phyloP scores from a whole-genome alignment of 768 basidiomycete genomes.

The Terana coerulea region DNA sequence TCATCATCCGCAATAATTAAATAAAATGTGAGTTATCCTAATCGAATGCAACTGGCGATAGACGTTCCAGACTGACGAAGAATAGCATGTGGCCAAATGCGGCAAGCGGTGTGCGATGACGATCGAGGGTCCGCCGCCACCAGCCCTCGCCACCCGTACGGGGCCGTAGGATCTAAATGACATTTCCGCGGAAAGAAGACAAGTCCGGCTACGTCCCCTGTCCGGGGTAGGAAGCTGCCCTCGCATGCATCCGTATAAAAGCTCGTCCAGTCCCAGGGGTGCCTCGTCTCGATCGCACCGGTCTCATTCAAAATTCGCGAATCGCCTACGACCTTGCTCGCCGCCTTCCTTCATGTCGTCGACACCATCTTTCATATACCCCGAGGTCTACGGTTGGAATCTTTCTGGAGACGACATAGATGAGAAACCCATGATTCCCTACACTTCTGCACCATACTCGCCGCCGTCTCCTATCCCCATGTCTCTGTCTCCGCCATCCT shows the following conservation, averaged over 20 bases:
- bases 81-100: not conserved
- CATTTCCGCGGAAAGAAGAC: slow-evolving; percentile 3
- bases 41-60: slow-evolving; percentile 9
- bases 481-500: not conserved
- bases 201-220: slow-evolving; percentile 2
- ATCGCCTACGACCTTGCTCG: not conserved
- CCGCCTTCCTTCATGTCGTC: slow-evolving; percentile 4
- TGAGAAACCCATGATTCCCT: not conserved
- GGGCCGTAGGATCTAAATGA: slow-evolving; percentile 10
- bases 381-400: slow-evolving; percentile 5
- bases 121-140: slow-evolving; percentile 13
- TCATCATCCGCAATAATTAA: too few relatives aligned
- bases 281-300: not conserved
- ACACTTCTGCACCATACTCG: too few relatives aligned
- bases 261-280: not conserved
- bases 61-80: slow-evolving; percentile 10
- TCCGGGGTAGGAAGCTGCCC: slow-evolving; percentile 9
- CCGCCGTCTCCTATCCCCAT: not conserved
- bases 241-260: slow-evolving; percentile 4
- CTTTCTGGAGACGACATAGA: not conserved
- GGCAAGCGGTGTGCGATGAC: slow-evolving; percentile 6
- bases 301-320: not conserved
- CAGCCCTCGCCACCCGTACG: slow-evolving; percentile 8
- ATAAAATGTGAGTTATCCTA: not conserved
- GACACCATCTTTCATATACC: not conserved